Evolutionary conservation across 164 flowering plant genomes (phyloP).

Genomic region (Berberis thunbergii): DNA sequence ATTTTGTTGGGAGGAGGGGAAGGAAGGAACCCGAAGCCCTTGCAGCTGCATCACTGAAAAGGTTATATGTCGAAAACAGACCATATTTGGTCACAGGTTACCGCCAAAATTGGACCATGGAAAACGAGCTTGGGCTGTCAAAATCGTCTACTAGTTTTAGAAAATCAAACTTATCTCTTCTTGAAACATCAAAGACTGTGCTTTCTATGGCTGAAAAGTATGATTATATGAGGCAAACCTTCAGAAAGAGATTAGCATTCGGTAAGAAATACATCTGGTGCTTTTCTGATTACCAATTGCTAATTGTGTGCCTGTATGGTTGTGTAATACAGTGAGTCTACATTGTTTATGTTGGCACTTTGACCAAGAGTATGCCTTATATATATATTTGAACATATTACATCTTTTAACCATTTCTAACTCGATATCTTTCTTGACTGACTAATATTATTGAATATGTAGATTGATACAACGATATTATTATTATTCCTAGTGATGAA

Average conservation of each 20-base stretch:
- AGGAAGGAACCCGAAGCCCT: slow-evolving; percentile 87
- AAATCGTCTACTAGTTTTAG: slow-evolving; percentile 32
- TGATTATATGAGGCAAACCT: slow-evolving; percentile 65
- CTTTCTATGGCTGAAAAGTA: slow-evolving; percentile 82
- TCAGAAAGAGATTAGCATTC: slow-evolving; percentile 74
- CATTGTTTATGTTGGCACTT: too few relatives aligned
- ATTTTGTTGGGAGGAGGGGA: slow-evolving; percentile 72
- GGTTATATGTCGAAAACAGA: slow-evolving; percentile 75
- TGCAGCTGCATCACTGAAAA: slow-evolving; percentile 83
- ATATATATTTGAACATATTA: too few relatives aligned
- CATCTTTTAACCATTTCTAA: too few relatives aligned
- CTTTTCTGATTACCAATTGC: neutral
- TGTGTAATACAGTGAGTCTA: neutral
- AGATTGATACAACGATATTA: too few relatives aligned
- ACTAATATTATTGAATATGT: too few relatives aligned
- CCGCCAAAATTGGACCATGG: slow-evolving; percentile 40
- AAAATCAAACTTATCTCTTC: slow-evolving; percentile 26
- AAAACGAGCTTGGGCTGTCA: slow-evolving; percentile 27
- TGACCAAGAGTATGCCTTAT: too few relatives aligned
- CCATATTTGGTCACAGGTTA: slow-evolving; percentile 73
- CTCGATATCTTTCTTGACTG: too few relatives aligned
- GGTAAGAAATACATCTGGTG: slow-evolving; percentile 38
- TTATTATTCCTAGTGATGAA: too few relatives aligned
- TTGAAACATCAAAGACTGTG: slow-evolving; percentile 36
- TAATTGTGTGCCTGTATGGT: neutral